phyloP scores from a whole-genome alignment of 75 land plant species.

The Larix kaempferi region DNA sequence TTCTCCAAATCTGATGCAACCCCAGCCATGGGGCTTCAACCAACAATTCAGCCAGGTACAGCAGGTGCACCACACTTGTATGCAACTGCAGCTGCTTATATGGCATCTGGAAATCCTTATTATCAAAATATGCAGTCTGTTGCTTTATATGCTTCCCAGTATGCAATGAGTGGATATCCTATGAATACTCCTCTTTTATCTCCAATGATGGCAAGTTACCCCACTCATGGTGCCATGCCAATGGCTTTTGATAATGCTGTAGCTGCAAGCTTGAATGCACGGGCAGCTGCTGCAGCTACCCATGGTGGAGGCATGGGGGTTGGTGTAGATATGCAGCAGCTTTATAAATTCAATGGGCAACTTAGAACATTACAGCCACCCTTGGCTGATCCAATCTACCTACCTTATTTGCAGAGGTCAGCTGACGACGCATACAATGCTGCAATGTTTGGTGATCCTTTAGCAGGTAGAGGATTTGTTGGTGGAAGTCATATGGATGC shows the following conservation, averaged over 20 bases:
- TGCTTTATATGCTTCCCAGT: conserved; percentile 54
- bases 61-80: conserved; percentile 40
- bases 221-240: conserved; percentile 40
- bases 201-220: conserved; percentile 51
- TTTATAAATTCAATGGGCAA: conserved; percentile 53
- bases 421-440: conserved; percentile 36
- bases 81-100: conserved; percentile 52
- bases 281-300: conserved; percentile 36
- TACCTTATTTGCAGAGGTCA: conserved; percentile 59
- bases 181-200: conserved; percentile 48
- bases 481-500: conserved; percentile 36
- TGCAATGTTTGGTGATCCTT: conserved; percentile 30
- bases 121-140: conserved; percentile 49
- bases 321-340: conserved; percentile 45
- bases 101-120: conserved; percentile 51
- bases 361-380: conserved; percentile 39
- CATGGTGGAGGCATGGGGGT: conserved; percentile 32
- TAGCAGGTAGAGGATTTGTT: conserved; percentile 27
- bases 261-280: conserved; percentile 29
- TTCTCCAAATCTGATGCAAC: conserved; percentile 14
- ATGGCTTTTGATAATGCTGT: conserved; percentile 41
- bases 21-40: conserved; percentile 37
- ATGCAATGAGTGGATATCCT: conserved; percentile 60
- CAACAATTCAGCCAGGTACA: conserved; percentile 35
- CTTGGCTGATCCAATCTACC: conserved; percentile 48